These are phyloP conservation scores for Lasiodiplodia citricola DNA, from an alignment of 2,329 filamentous ascomycete genomes.

Conservation along the genomic window DNA sequence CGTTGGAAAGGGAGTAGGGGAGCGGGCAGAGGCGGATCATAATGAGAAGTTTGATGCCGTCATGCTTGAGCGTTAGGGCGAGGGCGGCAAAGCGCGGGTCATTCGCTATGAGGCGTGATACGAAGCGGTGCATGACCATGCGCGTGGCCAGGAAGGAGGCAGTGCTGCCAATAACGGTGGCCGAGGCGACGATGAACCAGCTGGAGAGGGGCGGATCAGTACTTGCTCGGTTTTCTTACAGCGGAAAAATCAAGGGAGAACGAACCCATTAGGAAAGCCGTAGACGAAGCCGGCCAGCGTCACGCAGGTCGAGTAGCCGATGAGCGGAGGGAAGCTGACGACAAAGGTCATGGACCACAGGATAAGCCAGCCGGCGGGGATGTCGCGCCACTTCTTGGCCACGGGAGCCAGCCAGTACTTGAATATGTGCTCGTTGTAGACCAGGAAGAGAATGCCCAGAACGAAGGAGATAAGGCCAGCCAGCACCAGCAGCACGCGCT, in stretches of 20 bases:
- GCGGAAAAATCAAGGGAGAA: constrained; percentile 32
- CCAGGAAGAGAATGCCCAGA: constrained; percentile 69
- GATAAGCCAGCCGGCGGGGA: constrained; percentile 74
- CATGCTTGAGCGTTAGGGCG: constrained; percentile 83
- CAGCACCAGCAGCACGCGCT: constrained; percentile 64
- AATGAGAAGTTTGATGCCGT: constrained; percentile 85
- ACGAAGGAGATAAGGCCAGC: constrained; percentile 59
- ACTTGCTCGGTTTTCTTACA: constrained; percentile 10
- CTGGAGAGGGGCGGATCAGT: constrained; percentile 50
- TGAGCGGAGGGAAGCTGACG: constrained; percentile 83
- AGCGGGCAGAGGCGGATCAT: constrained; percentile 93
- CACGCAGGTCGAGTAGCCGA: constrained; percentile 82
- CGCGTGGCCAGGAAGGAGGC: constrained; percentile 81
- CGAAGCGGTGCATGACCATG: constrained; percentile 77
- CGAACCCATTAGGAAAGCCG: constrained; percentile 73
- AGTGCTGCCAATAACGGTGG: constrained; percentile 78
- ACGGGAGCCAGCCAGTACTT: constrained; percentile 69
- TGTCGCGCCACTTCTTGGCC: constrained; percentile 76
- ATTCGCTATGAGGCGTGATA: constrained; percentile 77
- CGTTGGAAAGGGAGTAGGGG: constrained; percentile 92
- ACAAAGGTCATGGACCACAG: constrained; percentile 76
- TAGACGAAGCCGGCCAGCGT: constrained; percentile 74
- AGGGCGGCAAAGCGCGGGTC: constrained; percentile 91
- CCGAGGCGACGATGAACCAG: constrained; percentile 82
- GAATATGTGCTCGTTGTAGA: constrained; percentile 84